Evolutionary conservation across 352 stramenopile genomes (phyloP).

Genomic region (Phytopythium montanum): DNA sequence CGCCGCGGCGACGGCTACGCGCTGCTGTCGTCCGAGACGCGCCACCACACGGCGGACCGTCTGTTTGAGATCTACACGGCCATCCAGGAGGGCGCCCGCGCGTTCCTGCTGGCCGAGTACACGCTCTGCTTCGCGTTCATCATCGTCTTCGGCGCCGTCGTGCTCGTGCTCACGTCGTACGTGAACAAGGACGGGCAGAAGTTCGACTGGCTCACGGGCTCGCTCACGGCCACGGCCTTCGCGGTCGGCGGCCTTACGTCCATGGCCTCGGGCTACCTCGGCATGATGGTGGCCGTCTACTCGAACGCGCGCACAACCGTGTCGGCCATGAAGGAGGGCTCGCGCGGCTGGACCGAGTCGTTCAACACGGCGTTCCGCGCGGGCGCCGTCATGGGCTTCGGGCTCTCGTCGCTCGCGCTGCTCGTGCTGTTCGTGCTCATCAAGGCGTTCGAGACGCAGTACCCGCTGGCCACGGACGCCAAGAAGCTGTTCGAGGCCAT

Average conservation of each 20-base stretch:
- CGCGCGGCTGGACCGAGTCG: conserved; percentile 91
- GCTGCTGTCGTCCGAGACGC: conserved; percentile 67
- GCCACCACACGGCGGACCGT: conserved; percentile 79
- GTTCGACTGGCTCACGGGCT: conserved; percentile 89
- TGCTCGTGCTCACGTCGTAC: conserved; percentile 92
- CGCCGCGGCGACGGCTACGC: conserved; percentile 80
- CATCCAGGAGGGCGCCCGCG: conserved; percentile 97
- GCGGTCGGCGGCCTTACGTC: conserved; percentile 97
- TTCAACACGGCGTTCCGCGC: conserved; percentile 99
- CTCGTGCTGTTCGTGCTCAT: conserved; percentile 97
- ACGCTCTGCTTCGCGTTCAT: conserved; percentile 97
- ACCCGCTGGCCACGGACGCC: conserved; percentile 74
- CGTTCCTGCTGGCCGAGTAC: conserved; percentile 98
- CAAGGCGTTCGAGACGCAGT: conserved; percentile 92
- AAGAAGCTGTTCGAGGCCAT: conserved; percentile 95
- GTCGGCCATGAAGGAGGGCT: conserved; percentile 92
- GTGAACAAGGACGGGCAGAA: conserved; percentile 80
- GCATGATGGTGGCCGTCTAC: conserved; percentile 99
- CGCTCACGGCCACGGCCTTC: conserved; percentile 96
- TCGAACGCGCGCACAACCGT: conserved; percentile 98
- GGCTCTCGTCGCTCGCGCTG: conserved; percentile 95
- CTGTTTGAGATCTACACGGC: conserved; percentile 93
- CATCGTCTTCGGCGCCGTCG: conserved; percentile 80
- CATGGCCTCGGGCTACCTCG: conserved; percentile 97
- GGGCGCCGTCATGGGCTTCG: conserved; percentile 99